Conservation (phyloP, 371 early-diverging fungal genomes). For the Blakeslea trispora region DNA sequence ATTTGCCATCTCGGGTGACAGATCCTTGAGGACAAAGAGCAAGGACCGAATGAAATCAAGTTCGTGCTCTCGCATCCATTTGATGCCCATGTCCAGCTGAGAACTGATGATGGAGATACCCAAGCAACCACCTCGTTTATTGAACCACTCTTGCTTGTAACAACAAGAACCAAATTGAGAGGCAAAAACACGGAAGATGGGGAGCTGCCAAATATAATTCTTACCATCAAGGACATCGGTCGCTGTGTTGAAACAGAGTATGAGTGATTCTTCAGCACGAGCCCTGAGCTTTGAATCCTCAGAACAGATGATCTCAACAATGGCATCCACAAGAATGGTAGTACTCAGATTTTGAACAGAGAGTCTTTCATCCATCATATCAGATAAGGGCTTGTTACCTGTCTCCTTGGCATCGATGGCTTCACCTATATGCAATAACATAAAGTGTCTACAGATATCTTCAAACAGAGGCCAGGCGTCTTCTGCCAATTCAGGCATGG, state of each 20-base stretch:
- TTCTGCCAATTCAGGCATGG: slow-evolving; percentile 58
- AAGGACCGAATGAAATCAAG: slow-evolving; percentile 91
- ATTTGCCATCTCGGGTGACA: slow-evolving; percentile 78
- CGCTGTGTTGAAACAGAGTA: slow-evolving; percentile 66
- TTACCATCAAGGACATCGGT: slow-evolving; percentile 57
- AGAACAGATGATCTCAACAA: slow-evolving; percentile 78
- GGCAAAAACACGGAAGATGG: slow-evolving; percentile 78
- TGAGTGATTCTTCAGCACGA: slow-evolving; percentile 67
- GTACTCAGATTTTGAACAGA: slow-evolving; percentile 53
- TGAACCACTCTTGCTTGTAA: slow-evolving; percentile 83
- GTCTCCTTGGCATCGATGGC: slow-evolving; percentile 60
- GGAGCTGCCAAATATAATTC: slow-evolving; percentile 62
- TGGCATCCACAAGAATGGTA: slow-evolving; percentile 75
- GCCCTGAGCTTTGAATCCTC: slow-evolving; percentile 62
- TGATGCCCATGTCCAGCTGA: slow-evolving; percentile 78
- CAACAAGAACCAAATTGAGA: slow-evolving; percentile 82
- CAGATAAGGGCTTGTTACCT: slow-evolving; percentile 43
- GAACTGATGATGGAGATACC: slow-evolving; percentile 86
- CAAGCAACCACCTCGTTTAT: slow-evolving; percentile 88
- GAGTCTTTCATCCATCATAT: slow-evolving; percentile 51
- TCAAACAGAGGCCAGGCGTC: slow-evolving; percentile 72
- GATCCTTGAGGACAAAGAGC: slow-evolving; percentile 92
- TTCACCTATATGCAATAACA: slow-evolving; percentile 71
- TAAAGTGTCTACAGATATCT: slow-evolving; percentile 75
- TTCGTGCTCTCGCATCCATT: slow-evolving; percentile 92